These are phyloP conservation scores for Thermothelomyces thermophilus DNA, from an alignment of 2,329 filamentous ascomycete species.

Conservation along the genomic window DNA sequence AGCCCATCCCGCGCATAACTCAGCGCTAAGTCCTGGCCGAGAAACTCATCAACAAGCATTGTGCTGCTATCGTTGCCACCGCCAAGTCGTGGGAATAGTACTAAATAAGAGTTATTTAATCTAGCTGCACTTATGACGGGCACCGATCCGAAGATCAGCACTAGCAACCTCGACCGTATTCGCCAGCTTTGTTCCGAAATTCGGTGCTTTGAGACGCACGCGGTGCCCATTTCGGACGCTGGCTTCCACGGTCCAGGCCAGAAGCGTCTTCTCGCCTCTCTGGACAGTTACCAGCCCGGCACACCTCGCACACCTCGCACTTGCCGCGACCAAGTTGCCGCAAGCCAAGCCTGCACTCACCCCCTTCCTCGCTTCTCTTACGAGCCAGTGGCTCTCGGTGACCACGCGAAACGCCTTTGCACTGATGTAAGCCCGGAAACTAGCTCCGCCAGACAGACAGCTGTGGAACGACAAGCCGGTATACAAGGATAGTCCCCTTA, in stretches of 20 bases:
- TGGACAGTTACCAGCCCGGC: neutral
- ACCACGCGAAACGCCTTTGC: too few species aligned
- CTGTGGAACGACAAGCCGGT: neutral
- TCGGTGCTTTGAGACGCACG: neutral
- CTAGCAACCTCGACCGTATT: neutral
- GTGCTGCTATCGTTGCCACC: neutral
- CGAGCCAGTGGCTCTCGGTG: too few species aligned
- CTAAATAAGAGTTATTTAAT: neutral
- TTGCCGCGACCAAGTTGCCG: neutral
- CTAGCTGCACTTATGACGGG: neutral
- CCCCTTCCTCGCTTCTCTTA: too few species aligned
- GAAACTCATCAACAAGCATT: neutral
- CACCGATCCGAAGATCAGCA: neutral
- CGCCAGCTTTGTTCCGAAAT: neutral
- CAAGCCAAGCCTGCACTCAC: neutral
- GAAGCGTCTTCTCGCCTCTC: neutral
- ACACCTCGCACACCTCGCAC: neutral
- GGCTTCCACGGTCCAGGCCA: neutral
- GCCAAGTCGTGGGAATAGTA: neutral
- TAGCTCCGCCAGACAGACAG: too few species aligned
- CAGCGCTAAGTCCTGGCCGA: too few species aligned
- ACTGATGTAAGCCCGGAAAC: too few species aligned
- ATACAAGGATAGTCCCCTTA: neutral
- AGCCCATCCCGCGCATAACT: too few species aligned
- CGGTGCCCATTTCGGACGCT: neutral